A percentile compares a stretch with the other conserved stretches of the same genome.
Evolutionary conservation across 495 filamentous ascomycete species (phyloP).

Genomic region (Tetracladium setigerum): DNA sequence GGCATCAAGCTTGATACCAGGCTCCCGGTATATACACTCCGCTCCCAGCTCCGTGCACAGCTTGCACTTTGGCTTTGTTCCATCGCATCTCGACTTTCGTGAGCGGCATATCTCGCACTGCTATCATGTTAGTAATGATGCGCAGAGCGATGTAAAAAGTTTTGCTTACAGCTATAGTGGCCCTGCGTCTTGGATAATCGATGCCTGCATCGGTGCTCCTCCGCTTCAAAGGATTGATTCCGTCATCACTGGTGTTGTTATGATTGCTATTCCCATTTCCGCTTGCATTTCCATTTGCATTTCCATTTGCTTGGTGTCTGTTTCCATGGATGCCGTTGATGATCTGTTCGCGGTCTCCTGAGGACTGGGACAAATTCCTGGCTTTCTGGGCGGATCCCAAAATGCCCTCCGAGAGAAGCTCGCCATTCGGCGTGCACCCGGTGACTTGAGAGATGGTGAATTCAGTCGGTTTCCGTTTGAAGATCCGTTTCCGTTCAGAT

Average conservation of each 20-base stretch:
- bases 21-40: conserved; percentile 78
- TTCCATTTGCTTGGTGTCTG: conserved; percentile 10
- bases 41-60: conserved; percentile 75
- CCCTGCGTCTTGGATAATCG: conserved; percentile 61
- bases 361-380: conserved; percentile 44
- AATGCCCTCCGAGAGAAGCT: conserved; percentile 51
- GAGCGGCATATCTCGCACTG: conserved; percentile 82
- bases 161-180: conserved; percentile 62
- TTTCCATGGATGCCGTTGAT: conserved; percentile 20
- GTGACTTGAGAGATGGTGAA: conserved; percentile 38
- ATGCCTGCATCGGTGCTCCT: conserved; percentile 57
- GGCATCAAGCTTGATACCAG: conserved; percentile 80
- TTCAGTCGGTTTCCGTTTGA: conserved; percentile 12
- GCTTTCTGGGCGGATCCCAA: conserved; percentile 51
- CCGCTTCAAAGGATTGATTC: conserved; percentile 49
- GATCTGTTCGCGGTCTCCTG: conserved; percentile 28
- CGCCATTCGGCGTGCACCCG: conserved; percentile 35
- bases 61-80: conserved; percentile 74
- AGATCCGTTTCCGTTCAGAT: neutral
- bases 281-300: conserved; percentile 25
- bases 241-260: conserved; percentile 36
- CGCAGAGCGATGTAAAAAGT: conserved; percentile 1
- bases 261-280: conserved; percentile 30
- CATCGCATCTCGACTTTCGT: conserved; percentile 76
- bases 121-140: conserved; percentile 2